A percentile compares a stretch with the other conserved stretches of the same genome.
These are phyloP conservation scores for Coemansia sp. DNA, from an alignment of 192 early-diverging fungal genomes.

Conservation along the genomic window DNA sequence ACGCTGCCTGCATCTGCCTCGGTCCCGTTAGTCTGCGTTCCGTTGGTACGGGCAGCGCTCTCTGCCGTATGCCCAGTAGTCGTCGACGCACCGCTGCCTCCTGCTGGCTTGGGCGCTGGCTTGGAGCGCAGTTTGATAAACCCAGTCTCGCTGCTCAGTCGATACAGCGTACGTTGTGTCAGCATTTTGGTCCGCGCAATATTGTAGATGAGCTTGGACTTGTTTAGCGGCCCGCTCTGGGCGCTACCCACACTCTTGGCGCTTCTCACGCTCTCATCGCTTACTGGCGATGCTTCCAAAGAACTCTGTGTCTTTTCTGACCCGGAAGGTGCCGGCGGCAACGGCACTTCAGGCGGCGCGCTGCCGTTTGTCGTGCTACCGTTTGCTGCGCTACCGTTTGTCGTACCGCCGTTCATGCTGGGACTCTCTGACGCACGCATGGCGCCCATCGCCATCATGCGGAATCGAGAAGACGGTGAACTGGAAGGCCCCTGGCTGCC, in stretches of 20 bases:
- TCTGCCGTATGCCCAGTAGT: slow-evolving; percentile 9
- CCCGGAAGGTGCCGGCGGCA: neutral
- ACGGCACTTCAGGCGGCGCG: slow-evolving; percentile 5
- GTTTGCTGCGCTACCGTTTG: neutral
- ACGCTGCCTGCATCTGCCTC: slow-evolving; percentile 6
- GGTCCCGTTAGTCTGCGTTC: slow-evolving; percentile 1
- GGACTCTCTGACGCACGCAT: slow-evolving; percentile 20
- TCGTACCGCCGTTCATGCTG: slow-evolving; percentile 2
- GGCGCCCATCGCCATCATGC: slow-evolving; percentile 24
- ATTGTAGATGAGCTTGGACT: slow-evolving; percentile 47
- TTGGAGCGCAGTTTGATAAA: slow-evolving; percentile 50
- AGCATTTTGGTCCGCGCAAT: slow-evolving; percentile 50
- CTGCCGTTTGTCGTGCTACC: neutral
- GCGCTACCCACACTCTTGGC: slow-evolving; percentile 7
- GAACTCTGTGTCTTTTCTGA: neutral
- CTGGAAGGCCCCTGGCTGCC: slow-evolving; percentile 5
- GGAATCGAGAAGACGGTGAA: slow-evolving; percentile 33
- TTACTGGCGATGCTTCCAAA: slow-evolving; percentile 1
- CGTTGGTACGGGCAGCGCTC: slow-evolving; percentile 3
- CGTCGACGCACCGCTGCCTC: slow-evolving; percentile 5
- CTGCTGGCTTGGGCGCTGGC: slow-evolving; percentile 13
- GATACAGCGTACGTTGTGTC: slow-evolving; percentile 38
- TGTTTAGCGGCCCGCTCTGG: slow-evolving; percentile 6
- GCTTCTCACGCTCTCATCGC: slow-evolving; percentile 10
- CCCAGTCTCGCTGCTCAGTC: slow-evolving; percentile 47